Evolutionary conservation across 345 rosid species (phyloP).

Genomic region (Salix exigua): DNA sequence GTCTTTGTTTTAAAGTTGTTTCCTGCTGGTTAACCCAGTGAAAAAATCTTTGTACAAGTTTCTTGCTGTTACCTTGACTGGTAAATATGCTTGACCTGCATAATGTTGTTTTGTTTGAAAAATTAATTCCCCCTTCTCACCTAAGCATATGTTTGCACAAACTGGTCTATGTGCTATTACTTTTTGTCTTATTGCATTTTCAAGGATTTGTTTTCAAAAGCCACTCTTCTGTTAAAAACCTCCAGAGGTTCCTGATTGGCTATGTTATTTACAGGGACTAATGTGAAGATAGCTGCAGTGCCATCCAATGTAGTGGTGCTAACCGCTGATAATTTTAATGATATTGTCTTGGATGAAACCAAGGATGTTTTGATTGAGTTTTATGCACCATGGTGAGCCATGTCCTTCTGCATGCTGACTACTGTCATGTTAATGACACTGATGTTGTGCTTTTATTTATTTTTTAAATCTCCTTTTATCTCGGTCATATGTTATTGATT

Average conservation of each 20-base stretch:
- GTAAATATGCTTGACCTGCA: neutral
- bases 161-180: neutral
- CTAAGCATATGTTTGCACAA: neutral
- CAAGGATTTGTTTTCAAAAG: neutral
- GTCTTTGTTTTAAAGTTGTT: neutral
- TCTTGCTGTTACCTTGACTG: neutral
- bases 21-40: neutral
- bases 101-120: neutral
- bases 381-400: constrained; percentile 90
- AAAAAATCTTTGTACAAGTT: neutral
- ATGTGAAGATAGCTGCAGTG: constrained; percentile 70
- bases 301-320: constrained; percentile 79
- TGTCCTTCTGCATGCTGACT: neutral
- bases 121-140: neutral
- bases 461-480: neutral
- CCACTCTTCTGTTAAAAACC: neutral
- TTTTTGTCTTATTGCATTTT: neutral
- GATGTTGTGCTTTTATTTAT: neutral
- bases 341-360: constrained; percentile 71
- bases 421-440: neutral
- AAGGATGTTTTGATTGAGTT: constrained; percentile 97
- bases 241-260: neutral
- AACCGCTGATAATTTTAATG: constrained; percentile 68
- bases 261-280: constrained; percentile 61
- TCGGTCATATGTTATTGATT: constrained; percentile 3